A percentile compares a stretch with the other conserved stretches of the same genome.
phyloP scores from a whole-genome alignment of 805 yeast species.

The Dipodascus geniculatus region DNA sequence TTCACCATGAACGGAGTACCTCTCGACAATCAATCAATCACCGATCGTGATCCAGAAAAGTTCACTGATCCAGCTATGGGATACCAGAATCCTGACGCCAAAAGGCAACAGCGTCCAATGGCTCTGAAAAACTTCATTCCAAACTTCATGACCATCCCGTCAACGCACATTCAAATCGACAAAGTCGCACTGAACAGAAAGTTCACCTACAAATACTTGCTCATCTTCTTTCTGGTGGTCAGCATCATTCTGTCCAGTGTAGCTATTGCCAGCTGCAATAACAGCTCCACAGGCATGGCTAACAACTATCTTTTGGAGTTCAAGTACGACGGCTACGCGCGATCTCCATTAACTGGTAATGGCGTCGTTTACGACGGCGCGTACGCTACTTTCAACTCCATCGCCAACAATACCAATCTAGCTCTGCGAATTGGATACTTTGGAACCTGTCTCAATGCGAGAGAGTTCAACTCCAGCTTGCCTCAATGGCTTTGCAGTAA shows the following conservation, averaged over 20 bases:
- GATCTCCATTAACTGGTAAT: slow-evolving; percentile 4
- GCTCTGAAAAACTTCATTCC: not conserved
- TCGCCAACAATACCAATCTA: slow-evolving; percentile 7
- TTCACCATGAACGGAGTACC: not conserved
- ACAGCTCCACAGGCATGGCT: slow-evolving; percentile 9
- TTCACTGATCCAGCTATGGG: not conserved
- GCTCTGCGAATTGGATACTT: slow-evolving; percentile 14
- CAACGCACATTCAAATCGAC: not conserved
- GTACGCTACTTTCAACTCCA: slow-evolving; percentile 7
- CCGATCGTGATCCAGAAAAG: not conserved
- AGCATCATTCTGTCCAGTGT: slow-evolving; percentile 9
- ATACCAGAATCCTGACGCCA: not conserved
- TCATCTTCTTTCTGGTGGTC: slow-evolving; percentile 12
- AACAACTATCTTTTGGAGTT: slow-evolving; percentile 12
- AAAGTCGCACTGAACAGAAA: not conserved
- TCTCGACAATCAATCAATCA: not conserved
- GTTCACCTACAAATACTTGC: slow-evolving; percentile 12
- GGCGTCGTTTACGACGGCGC: slow-evolving; percentile 12
- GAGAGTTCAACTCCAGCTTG: not conserved
- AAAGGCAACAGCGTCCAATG: not conserved
- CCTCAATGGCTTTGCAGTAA: slow-evolving; percentile 13
- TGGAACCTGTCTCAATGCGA: slow-evolving; percentile 11
- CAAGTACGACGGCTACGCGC: slow-evolving; percentile 6
- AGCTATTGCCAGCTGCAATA: slow-evolving; percentile 13
- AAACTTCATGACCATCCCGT: not conserved